Evolutionary conservation across 495 filamentous ascomycete species (phyloP).

Genomic region (Trichocladium antarcticum): DNA sequence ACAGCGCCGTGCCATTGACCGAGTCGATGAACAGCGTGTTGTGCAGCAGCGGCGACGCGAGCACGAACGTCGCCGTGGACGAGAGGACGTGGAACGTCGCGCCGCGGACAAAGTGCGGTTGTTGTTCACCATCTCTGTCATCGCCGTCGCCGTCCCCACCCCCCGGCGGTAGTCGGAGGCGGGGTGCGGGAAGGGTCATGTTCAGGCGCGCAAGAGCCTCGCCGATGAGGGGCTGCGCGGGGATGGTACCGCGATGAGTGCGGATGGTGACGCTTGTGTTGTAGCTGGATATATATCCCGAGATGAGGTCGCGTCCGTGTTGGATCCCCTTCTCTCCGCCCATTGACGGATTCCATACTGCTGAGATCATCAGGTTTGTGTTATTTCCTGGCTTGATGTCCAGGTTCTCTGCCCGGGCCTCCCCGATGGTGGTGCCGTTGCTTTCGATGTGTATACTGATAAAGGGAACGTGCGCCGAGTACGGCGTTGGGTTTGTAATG

Average conservation of each 20-base stretch:
- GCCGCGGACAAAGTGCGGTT: conserved; percentile 63
- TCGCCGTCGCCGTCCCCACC: too few species aligned
- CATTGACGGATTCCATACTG: conserved; percentile 60
- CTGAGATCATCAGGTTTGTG: conserved; percentile 53
- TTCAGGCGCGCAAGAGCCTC: conserved; percentile 55
- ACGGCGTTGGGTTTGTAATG: conserved; percentile 80
- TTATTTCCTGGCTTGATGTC: conserved; percentile 58
- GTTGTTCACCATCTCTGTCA: conserved; percentile 32
- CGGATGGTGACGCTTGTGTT: conserved; percentile 70
- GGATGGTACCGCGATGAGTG: conserved; percentile 58
- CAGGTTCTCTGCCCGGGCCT: conserved; percentile 52
- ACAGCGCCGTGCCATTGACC: conserved; percentile 74
- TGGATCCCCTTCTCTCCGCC: conserved; percentile 48
- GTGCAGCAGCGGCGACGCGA: conserved; percentile 63
- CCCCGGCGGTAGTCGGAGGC: conserved; percentile 33
- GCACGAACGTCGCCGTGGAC: conserved; percentile 73
- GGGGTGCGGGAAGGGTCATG: conserved; percentile 6
- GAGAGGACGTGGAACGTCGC: conserved; percentile 80
- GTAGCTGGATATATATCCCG: conserved; percentile 74
- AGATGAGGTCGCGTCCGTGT: conserved; percentile 61
- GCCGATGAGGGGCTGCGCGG: conserved; percentile 60
- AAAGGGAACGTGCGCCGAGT: conserved; percentile 69
- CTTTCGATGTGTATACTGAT: conserved; percentile 61
- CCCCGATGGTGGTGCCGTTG: conserved; percentile 64
- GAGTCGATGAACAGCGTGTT: conserved; percentile 62